Evolutionary conservation across 1,284 basidiomycete species (phyloP).

Genomic region (Filobasidium uniguttulatum): DNA sequence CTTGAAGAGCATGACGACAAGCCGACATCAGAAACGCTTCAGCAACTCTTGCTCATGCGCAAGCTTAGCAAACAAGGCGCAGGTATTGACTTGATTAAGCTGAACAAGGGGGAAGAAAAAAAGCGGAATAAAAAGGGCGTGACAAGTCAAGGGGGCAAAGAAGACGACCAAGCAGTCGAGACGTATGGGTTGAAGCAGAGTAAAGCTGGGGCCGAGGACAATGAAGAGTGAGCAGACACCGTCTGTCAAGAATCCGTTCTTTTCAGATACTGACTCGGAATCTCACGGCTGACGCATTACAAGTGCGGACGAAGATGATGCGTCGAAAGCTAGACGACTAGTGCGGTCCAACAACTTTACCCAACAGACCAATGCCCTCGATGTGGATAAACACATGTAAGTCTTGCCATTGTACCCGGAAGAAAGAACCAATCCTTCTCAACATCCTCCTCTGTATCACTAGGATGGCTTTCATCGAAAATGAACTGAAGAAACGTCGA

Average conservation of each 20-base stretch:
- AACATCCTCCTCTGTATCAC: neutral
- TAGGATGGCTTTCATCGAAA: slow-evolving; percentile 97
- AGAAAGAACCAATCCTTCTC: neutral
- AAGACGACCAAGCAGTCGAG: slow-evolving; percentile 27
- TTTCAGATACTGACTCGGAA: no score
- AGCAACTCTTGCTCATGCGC: slow-evolving; percentile 73
- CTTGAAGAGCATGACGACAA: neutral
- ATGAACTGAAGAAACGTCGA: slow-evolving; percentile 70
- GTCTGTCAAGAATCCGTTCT: neutral
- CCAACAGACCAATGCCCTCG: slow-evolving; percentile 84
- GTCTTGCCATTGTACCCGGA: slow-evolving; percentile 27
- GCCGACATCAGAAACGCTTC: slow-evolving; percentile 43
- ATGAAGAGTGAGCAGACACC: slow-evolving; percentile 44
- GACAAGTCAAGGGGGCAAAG: slow-evolving; percentile 12
- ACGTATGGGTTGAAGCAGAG: slow-evolving; percentile 43
- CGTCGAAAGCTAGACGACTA: slow-evolving; percentile 51
- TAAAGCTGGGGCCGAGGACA: slow-evolving; percentile 36
- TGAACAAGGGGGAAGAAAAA: slow-evolving; percentile 69
- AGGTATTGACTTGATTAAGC: slow-evolving; percentile 72
- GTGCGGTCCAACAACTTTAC: slow-evolving; percentile 88
- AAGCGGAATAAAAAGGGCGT: slow-evolving; percentile 53
- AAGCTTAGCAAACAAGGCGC: slow-evolving; percentile 54
- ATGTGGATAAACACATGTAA: slow-evolving; percentile 96
- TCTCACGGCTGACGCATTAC: neutral
- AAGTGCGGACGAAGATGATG: slow-evolving; percentile 44